These are phyloP conservation scores for Spathaspora sp. DNA, from an alignment of 805 yeast genomes.

Conservation along the genomic window DNA sequence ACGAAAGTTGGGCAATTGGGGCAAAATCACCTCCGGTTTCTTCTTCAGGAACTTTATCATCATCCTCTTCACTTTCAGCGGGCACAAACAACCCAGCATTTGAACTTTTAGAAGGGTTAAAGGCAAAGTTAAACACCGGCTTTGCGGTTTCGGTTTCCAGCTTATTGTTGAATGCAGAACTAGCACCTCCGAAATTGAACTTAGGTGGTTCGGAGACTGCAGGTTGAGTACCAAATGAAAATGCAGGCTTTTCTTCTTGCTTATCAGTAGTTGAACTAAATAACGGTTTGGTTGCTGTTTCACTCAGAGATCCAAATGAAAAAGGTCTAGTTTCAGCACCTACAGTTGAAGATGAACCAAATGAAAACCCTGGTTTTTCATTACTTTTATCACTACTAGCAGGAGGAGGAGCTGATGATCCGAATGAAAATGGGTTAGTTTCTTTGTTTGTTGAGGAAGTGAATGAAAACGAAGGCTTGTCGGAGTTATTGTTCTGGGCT, in stretches of 20 bases:
- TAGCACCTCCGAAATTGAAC: constrained; percentile 8
- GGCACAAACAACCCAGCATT: background rate
- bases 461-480: constrained; percentile 1
- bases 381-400: constrained; percentile 6
- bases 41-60: constrained; percentile 32
- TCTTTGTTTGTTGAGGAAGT: constrained; percentile 8
- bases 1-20: constrained; percentile 29
- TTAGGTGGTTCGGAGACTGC: constrained; percentile 9
- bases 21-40: constrained; percentile 47
- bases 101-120: constrained; percentile 10
- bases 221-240: constrained; percentile 18
- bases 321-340: constrained; percentile 9
- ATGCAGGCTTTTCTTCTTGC: constrained; percentile 7
- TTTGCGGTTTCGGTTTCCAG: constrained; percentile 1
- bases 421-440: constrained; percentile 17
- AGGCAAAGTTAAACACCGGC: constrained; percentile 26
- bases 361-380: constrained; percentile 21
- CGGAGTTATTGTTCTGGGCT: constrained; percentile 5
- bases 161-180: constrained; percentile 7
- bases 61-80: constrained; percentile 2
- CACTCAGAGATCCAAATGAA: constrained; percentile 13
- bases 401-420: constrained; percentile 23
- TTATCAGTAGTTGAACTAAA: constrained; percentile 9
- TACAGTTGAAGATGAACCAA: constrained; percentile 11
- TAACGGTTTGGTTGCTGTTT: constrained; percentile 4